Base-by-base conservation (phyloP, 1,284 basidiomycete genomes). In the Anthracocystis panici-leucophaei region DNA sequence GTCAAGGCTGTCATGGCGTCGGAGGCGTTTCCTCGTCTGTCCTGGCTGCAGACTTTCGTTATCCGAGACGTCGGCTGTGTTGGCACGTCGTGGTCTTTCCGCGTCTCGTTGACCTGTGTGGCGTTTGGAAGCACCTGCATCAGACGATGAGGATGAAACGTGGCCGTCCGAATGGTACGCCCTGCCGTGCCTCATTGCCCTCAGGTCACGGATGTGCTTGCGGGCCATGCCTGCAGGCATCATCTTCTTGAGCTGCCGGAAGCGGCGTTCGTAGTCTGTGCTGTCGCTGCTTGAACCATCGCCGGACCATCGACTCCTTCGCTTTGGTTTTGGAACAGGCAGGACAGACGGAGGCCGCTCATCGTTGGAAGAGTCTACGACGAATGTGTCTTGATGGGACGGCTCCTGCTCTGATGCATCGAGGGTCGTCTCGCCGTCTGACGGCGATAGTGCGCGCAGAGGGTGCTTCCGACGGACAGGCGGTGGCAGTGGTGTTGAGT, bases 171-270 rank as follows among this genome's bases (percentile, higher is more conserved):
- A 77, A 46, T 81, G 77, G 52, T 82, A 79, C 1, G 72, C 72
- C n/a, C 80, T 76, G n/a, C 80, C 81, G 33, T 79, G 78, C 5
- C 80, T 71, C 83, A 84, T 84, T 4, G 77, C 77, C 18, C 75
- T 75, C 7, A 84, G 57, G 50, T 84, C 83, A 14, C 79, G 78
- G 29, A 84, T 84, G 63, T 82, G 77, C 51, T 75, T 73, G 33
- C 77, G 74, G 18, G 83, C 83, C 77, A 79, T 77, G 35, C 71
- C 73, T 3, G 75, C 73, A 0, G 83, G 83, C 82, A 84, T 84
- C 80, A 84, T 82, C 45, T 76, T 76, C 33, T 78, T 80, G 12
- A 84, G 70, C 27, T 77, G 65, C 11, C 78, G 76, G 65, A 83
- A 82, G n/a, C 78, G 77, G 10, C 76, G 71, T 21, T 80, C 80